A percentile compares a stretch with the other conserved stretches of the same genome.
These are phyloP conservation scores for Sungouiozyma ichnusensis DNA, from an alignment of 805 yeast genomes.

Conservation along the genomic window DNA sequence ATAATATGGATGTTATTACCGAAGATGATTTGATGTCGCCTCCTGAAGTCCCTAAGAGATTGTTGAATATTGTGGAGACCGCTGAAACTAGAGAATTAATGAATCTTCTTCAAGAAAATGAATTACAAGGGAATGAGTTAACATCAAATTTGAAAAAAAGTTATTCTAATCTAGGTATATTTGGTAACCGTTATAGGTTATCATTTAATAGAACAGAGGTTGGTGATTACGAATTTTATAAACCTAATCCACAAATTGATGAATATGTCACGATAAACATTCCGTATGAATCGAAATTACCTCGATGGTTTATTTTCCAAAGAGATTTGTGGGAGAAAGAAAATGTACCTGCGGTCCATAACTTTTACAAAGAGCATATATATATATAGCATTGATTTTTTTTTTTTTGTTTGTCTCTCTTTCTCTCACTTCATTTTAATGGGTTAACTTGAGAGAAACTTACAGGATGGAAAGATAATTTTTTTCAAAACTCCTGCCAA, in stretches of 20 bases:
- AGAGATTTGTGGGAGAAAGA: constrained; percentile 56
- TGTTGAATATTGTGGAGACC: constrained; percentile 18
- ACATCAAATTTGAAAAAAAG: constrained; percentile 7
- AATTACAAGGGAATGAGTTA: background rate
- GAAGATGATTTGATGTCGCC: constrained; percentile 22
- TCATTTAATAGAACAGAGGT: constrained; percentile 25
- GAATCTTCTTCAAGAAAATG: background rate
- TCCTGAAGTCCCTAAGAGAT: constrained; percentile 21
- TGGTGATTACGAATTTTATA: constrained; percentile 32
- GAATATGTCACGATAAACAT: constrained; percentile 29
- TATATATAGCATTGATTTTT: constrained; percentile 10
- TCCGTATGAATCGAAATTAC: constrained; percentile 57
- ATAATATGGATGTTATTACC: constrained; percentile 13
- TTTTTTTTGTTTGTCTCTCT: background rate
- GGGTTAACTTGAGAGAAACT: background rate
- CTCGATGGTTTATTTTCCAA: constrained; percentile 62
- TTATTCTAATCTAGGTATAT: constrained; percentile 23
- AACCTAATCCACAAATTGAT: constrained; percentile 7
- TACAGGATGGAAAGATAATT: too few relatives aligned
- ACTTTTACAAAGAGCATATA: constrained; percentile 26
- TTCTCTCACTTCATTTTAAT: background rate
- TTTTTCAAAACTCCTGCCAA: too few relatives aligned
- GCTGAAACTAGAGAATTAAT: constrained; percentile 9
- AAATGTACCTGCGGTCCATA: constrained; percentile 26
- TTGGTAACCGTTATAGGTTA: constrained; percentile 24